Conservation (phyloP, 2,329 filamentous ascomycete species). For the Cladosporium sp. region DNA sequence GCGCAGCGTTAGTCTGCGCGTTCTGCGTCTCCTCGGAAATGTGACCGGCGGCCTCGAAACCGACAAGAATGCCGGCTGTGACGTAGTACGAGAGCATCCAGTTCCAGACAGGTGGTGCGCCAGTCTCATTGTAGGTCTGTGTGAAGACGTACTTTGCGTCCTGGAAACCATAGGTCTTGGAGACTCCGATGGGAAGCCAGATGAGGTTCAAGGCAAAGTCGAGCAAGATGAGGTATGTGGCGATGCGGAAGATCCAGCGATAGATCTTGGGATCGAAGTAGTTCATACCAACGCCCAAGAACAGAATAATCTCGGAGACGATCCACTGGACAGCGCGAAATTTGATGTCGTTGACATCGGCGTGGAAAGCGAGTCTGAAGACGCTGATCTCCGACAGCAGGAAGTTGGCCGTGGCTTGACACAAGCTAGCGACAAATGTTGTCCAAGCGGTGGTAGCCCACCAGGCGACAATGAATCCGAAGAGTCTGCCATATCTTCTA, state of each 20-base stretch:
- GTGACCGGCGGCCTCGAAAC: slow-evolving; percentile 58
- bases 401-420: slow-evolving; percentile 36
- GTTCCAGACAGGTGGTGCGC: slow-evolving; percentile 53
- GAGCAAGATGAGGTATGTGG: slow-evolving; percentile 48
- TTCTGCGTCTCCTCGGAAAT: slow-evolving; percentile 60
- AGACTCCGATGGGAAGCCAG: slow-evolving; percentile 56
- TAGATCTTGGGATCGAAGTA: slow-evolving; percentile 38
- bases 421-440: slow-evolving; percentile 37
- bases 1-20: slow-evolving; percentile 50
- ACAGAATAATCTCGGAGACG: slow-evolving; percentile 42
- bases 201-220: slow-evolving; percentile 58
- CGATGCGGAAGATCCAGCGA: slow-evolving; percentile 49
- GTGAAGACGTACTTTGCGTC: slow-evolving; percentile 56
- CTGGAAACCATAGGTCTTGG: slow-evolving; percentile 54
- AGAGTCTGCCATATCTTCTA: slow-evolving; percentile 49
- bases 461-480: slow-evolving; percentile 60
- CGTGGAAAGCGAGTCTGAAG: slow-evolving; percentile 52
- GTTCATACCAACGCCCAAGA: slow-evolving; percentile 37
- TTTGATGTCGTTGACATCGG: slow-evolving; percentile 48
- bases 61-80: slow-evolving; percentile 56
- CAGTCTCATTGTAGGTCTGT: slow-evolving; percentile 52
- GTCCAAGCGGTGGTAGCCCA: slow-evolving; percentile 61
- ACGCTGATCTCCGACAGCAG: slow-evolving; percentile 50
- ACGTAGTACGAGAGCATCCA: slow-evolving; percentile 60
- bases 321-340: slow-evolving; percentile 60